Percentiles rank a stretch among this genome's conserved stretches.
These are phyloP conservation scores for Piper longum DNA, from an alignment of 164 flowering plant genomes.

Conservation along the genomic window DNA sequence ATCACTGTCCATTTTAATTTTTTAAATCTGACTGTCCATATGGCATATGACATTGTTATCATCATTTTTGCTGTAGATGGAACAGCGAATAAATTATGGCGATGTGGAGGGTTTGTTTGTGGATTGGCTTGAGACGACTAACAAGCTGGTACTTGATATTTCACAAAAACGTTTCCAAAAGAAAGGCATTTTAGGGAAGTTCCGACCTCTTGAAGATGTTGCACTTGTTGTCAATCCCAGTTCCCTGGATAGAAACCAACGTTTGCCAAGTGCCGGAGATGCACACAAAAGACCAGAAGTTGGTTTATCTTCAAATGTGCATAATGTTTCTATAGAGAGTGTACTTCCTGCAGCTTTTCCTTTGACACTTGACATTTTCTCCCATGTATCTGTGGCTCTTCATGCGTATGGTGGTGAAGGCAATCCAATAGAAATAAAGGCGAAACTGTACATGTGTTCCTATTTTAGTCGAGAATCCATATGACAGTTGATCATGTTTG, in stretches of 20 bases:
- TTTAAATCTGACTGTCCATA: too few species aligned
- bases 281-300: slow-evolving; percentile 1
- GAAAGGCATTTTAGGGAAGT: slow-evolving; percentile 31
- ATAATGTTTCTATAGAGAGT: slow-evolving; percentile 2
- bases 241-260: slow-evolving; percentile 15
- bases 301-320: slow-evolving; percentile 3
- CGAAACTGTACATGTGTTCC: slow-evolving; percentile 57
- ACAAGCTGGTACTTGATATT: slow-evolving; percentile 51
- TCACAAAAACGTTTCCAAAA: slow-evolving; percentile 20
- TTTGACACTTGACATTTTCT: slow-evolving; percentile 44
- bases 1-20: too few species aligned
- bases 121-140: slow-evolving; percentile 86
- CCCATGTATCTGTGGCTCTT: slow-evolving; percentile 65
- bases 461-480: slow-evolving; percentile 26
- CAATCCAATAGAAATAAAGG: slow-evolving; percentile 73
- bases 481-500: neutral
- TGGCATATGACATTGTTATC: neutral
- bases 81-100: slow-evolving; percentile 81
- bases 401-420: slow-evolving; percentile 80
- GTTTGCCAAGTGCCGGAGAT: slow-evolving; percentile 1
- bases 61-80: slow-evolving; percentile 31
- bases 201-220: slow-evolving; percentile 48
- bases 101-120: slow-evolving; percentile 64
- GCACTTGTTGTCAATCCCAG: slow-evolving; percentile 39
- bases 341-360: slow-evolving; percentile 57